Base-by-base conservation (phyloP, 1,139 yeast species). In the Pichia kudriavzevii region DNA sequence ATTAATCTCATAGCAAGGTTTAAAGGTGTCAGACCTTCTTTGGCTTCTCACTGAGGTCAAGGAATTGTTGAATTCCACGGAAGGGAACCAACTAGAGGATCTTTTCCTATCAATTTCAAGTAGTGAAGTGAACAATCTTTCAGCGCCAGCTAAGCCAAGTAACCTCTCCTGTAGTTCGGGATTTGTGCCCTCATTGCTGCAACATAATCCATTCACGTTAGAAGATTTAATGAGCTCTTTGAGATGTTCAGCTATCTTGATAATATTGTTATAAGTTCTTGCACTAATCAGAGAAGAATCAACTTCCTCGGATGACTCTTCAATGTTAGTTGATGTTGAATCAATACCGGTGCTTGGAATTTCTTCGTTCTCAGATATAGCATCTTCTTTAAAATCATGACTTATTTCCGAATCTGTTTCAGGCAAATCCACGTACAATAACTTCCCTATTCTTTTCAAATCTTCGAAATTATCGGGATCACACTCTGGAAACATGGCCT, bases 401-500 rank as follows among this genome's bases (percentile, higher is more conserved):
- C 22, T n/a, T 12, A 14, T 15, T 8, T 9, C 13, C 7, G 8
- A 21, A 8, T 32, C 24, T 4, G 17, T 12, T 4, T 26, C 14
- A 2, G 63, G 61, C 59, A 63, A 56, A n/a, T 47, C 31, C 5
- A 61, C 47, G 7, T 56, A 55, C 24, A 52, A 32, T 5, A 44
- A 36, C 19, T 45, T 45, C 1, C 64, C 66, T n/a, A 61, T 40
- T 17, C 47, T 48, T 11, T 52, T 46, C 28, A 64, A 37, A 16
- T 54, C 55, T 16, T 54, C 53, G 11, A 61, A 50, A 36, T 56
- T 58, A 32, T 58, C 50, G 19, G 56, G 52, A 38, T 64, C 67
- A 11, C 53, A 46, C 13, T 61, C 60, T 0, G 69, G 69, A 31
- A 53, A 58, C 13, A 63, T 42, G 0, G 60, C 59, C 12, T 47